Evolutionary conservation across 1,284 basidiomycete species (phyloP), one percentile per base, ranked within the genome.

Genomic region (Macrocybe sp.): DNA sequence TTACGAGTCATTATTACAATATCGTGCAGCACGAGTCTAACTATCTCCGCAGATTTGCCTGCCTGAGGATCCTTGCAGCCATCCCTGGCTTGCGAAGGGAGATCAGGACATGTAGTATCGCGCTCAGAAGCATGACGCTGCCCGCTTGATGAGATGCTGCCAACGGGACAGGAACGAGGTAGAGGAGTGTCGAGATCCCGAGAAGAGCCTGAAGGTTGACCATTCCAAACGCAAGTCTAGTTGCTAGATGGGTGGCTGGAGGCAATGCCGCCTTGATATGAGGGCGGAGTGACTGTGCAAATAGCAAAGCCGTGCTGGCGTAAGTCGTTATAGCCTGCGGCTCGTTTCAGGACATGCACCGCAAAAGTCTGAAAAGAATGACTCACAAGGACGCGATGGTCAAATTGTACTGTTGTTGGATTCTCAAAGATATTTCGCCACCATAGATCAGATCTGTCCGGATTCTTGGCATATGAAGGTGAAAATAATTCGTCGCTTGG

Each of bases 341-440:
- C 32, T 14, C 37, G 30, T 16, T 9, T 38, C 1, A 7, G 47
- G 33, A 8, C 11, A 31, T 11, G 28, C 40, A 29, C n/a, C 28
- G 7, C 32, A 22, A 4, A 43, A 48, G 22, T 37, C 34, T 50
- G 29, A 31, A 16, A 37, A 12, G 37, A 50, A 46, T 22, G 22
- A 64, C 86, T 65, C 58, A 91, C 94, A 41, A 99, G 76, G 40
- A 94, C 75, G 35, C 97, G 85, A 66, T 99, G 97, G 63, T 99
- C 83, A 59, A 98, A 96, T 66, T 99, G 97, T 7, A 96, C 95
- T 0, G 97, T 97, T 7, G 91, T 95, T 3, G 97, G 97, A 64
- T 99, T 99, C 68, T 98, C 96, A 53, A 97, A 83, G 44, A 98
- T 74, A 66, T 98, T 99, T 50, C 95, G 76, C 88, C 92, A 92